phyloP scores from a whole-genome alignment of 371 early-diverging fungal genomes.

The Funneliformis caledonium region DNA sequence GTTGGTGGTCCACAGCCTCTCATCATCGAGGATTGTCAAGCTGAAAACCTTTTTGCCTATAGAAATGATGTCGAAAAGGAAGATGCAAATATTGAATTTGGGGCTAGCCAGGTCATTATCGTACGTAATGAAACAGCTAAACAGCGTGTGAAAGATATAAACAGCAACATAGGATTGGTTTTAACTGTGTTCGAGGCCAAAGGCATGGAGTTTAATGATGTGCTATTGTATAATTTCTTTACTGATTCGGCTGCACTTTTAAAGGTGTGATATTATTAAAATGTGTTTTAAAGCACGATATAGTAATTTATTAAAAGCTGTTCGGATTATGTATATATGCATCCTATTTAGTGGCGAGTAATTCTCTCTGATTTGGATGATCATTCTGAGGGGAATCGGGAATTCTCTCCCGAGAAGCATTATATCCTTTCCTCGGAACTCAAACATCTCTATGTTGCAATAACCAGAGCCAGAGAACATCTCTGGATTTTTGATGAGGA shows the following conservation, averaged over 20 bases:
- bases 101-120: constrained; percentile 30
- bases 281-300: neutral
- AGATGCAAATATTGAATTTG: constrained; percentile 6
- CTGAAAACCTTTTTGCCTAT: constrained; percentile 4
- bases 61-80: neutral
- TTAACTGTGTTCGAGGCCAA: constrained; percentile 30
- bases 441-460: constrained; percentile 34
- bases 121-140: constrained; percentile 26
- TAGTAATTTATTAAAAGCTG: neutral
- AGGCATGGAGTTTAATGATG: constrained; percentile 35
- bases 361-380: constrained; percentile 24
- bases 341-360: constrained; percentile 4
- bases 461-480: constrained; percentile 30
- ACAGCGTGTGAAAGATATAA: neutral
- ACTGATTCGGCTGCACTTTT: constrained; percentile 10
- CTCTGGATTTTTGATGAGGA: constrained; percentile 31
- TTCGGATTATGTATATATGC: neutral
- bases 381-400: neutral
- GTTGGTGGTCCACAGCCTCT: constrained; percentile 21
- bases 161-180: neutral
- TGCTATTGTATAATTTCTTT: constrained; percentile 37
- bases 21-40: neutral
- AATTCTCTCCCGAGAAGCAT: constrained; percentile 16
- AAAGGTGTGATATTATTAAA: constrained; percentile 2
- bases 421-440: constrained; percentile 36